Evolutionary conservation across 1,139 yeast species (phyloP).

Genomic region (Kazachstania sp.): DNA sequence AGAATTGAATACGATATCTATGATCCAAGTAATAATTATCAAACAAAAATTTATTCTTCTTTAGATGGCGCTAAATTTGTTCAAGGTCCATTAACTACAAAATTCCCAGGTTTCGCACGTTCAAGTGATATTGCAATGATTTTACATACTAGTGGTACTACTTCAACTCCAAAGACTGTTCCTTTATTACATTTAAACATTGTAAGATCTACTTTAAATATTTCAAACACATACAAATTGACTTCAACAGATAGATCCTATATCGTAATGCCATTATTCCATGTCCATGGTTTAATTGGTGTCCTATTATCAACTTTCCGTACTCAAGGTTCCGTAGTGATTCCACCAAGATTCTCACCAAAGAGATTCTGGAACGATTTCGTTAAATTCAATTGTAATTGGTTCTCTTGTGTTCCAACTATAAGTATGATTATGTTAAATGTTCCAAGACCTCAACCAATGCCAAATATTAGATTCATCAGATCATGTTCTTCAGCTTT

Average conservation of each 20-base stretch:
- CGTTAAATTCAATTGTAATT: constrained; percentile 40
- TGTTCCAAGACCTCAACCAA: constrained; percentile 38
- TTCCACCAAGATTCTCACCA: constrained; percentile 54
- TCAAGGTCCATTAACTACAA: constrained; percentile 19
- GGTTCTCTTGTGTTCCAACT: constrained; percentile 72
- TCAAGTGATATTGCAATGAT: constrained; percentile 51
- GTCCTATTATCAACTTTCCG: constrained; percentile 52
- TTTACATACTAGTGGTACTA: constrained; percentile 63
- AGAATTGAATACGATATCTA: constrained; percentile 37
- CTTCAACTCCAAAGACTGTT: constrained; percentile 65
- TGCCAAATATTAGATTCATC: constrained; percentile 51
- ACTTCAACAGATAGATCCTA: constrained; percentile 43
- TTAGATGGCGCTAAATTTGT: constrained; percentile 25
- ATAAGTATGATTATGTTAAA: constrained; percentile 56
- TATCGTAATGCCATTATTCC: constrained; percentile 66
- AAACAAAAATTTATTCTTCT: constrained; percentile 29
- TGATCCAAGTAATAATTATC: constrained; percentile 27
- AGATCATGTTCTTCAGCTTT: constrained; percentile 61
- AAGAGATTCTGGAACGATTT: constrained; percentile 50
- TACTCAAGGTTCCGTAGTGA: constrained; percentile 49
- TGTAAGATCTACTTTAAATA: constrained; percentile 48
- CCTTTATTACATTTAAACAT: constrained; percentile 57
- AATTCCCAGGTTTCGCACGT: constrained; percentile 37
- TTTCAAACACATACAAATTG: constrained; percentile 46
- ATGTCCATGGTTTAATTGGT: constrained; percentile 61